Evolutionary conservation across 805 yeast genomes (phyloP).

Genomic region (Wickerhamiella shivajii): DNA sequence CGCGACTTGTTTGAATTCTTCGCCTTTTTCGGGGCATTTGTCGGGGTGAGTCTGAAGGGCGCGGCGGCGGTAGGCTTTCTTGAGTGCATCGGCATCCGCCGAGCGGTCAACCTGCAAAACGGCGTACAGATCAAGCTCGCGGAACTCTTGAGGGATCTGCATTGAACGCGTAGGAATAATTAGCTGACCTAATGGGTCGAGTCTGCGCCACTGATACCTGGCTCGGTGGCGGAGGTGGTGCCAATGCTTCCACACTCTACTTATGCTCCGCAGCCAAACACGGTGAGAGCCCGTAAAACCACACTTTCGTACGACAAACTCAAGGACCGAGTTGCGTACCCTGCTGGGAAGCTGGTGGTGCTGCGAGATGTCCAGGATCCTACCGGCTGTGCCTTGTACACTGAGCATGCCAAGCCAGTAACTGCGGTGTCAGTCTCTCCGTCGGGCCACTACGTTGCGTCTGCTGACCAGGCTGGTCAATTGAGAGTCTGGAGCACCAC

Average conservation of each 20-base stretch:
- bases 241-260: conserved; percentile 15
- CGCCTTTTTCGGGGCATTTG: conserved; percentile 32
- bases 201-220: too few species aligned
- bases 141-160: conserved; percentile 18
- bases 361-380: conserved; percentile 52
- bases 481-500: conserved; percentile 71
- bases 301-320: conserved; percentile 62
- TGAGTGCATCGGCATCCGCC: conserved; percentile 35
- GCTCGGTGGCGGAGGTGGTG: too few species aligned
- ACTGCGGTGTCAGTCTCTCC: conserved; percentile 83
- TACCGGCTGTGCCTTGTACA: conserved; percentile 34
- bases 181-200: too few species aligned
- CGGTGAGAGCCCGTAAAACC: conserved; percentile 54
- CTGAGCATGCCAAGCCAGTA: conserved; percentile 53
- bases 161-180: too few species aligned
- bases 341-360: conserved; percentile 65
- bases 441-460: conserved; percentile 76
- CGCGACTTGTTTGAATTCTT: conserved; percentile 51
- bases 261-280: conserved; percentile 69
- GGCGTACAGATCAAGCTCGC: conserved; percentile 21
- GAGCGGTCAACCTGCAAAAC: conserved; percentile 15
- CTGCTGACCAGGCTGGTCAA: conserved; percentile 83
- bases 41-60: conserved; percentile 64
- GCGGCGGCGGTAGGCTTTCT: conserved; percentile 48
- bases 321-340: conserved; percentile 61